These are phyloP conservation scores for Monilinia fructigena DNA, from an alignment of 2,329 filamentous ascomycete species.

Conservation along the genomic window DNA sequence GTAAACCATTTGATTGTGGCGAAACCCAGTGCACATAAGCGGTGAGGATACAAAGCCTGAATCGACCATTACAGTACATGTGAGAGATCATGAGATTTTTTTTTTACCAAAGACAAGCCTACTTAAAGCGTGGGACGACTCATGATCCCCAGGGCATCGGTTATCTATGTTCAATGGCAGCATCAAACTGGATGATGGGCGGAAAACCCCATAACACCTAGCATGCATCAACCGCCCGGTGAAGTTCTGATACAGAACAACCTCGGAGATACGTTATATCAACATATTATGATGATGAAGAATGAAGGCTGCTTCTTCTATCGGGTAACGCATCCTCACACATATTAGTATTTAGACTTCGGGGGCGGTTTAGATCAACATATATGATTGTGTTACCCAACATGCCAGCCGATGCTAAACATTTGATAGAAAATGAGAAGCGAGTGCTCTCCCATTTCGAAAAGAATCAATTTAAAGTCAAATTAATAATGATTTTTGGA, in stretches of 20 bases:
- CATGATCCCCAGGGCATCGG: not conserved
- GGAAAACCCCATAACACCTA: not conserved
- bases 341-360: too few species aligned
- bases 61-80: not conserved
- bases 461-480: not conserved
- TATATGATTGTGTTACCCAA: too few species aligned
- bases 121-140: slow-evolving; percentile 5
- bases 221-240: not conserved
- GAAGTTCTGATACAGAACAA: not conserved
- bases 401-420: too few species aligned
- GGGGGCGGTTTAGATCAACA: too few species aligned
- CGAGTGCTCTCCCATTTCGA: not conserved
- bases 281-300: slow-evolving; percentile 10
- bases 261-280: not conserved
- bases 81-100: not conserved
- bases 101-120: not conserved
- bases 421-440: too few species aligned
- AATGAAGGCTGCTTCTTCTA: slow-evolving; percentile 3
- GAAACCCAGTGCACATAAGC: not conserved
- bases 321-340: too few species aligned
- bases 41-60: not conserved
- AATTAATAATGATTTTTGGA: too few species aligned
- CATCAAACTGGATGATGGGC: not conserved
- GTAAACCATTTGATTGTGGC: not conserved
- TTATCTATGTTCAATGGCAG: not conserved